phyloP scores from a whole-genome alignment of 768 basidiomycete species.

The Gymnopilus dilepis region DNA sequence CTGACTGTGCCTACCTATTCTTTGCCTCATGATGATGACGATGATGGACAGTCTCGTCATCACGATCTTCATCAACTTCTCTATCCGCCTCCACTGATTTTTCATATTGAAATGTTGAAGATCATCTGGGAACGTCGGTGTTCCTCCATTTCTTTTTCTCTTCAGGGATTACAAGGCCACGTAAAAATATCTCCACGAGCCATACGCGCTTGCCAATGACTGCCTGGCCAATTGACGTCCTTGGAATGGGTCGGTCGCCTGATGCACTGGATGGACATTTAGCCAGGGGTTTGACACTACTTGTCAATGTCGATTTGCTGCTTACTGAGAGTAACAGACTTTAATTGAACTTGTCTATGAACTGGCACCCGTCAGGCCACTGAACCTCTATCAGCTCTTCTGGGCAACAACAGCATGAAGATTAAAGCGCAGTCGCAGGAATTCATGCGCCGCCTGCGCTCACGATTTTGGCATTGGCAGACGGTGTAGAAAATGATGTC shows the following conservation, averaged over 20 bases:
- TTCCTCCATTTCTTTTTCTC: not conserved
- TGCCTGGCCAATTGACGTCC: not conserved
- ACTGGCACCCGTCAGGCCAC: not conserved
- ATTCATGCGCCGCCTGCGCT: not conserved
- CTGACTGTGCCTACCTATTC: not conserved
- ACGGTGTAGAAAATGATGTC: not conserved
- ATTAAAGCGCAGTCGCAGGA: not conserved
- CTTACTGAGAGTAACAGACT: not conserved
- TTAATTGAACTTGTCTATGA: not conserved
- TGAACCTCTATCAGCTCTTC: not conserved
- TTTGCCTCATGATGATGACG: not conserved
- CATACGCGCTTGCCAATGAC: not conserved
- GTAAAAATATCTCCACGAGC: constrained; percentile 1
- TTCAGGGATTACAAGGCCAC: not conserved
- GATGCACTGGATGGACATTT: constrained; percentile 1
- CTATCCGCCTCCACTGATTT: not conserved
- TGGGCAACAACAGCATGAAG: not conserved
- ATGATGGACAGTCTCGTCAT: not conserved
- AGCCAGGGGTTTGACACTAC: constrained; percentile 1
- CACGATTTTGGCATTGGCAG: not conserved
- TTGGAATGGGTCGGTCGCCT: not conserved
- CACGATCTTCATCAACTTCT: not conserved
- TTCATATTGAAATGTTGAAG: not conserved
- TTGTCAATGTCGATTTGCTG: constrained; percentile 3
- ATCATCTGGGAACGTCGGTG: not conserved